Conservation (phyloP, 106 monocot species). For the Allium sativum region DNA sequence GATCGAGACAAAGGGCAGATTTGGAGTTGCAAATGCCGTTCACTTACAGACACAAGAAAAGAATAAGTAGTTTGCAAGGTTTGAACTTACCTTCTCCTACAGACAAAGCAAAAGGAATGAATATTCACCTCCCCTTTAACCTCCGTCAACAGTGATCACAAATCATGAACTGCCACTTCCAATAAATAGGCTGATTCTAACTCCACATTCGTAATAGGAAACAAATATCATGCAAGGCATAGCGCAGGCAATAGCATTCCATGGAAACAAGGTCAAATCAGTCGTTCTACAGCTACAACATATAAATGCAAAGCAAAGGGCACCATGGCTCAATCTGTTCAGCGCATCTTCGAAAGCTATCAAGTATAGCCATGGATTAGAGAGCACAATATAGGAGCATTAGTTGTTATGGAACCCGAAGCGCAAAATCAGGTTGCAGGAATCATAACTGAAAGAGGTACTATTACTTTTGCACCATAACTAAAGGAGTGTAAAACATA, state of each 20-base stretch:
- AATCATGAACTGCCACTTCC: neutral
- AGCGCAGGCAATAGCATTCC: slow-evolving; percentile 21
- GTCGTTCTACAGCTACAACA: slow-evolving; percentile 21
- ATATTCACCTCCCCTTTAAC: neutral
- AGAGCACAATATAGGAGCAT: slow-evolving; percentile 49
- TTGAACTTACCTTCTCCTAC: neutral
- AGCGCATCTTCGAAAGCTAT: slow-evolving; percentile 8
- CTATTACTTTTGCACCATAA: neutral
- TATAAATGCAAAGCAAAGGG: slow-evolving; percentile 19
- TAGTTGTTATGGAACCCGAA: slow-evolving; percentile 58
- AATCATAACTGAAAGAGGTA: slow-evolving; percentile 75
- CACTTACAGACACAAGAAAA: neutral
- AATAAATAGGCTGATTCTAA: no score
- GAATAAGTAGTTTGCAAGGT: neutral
- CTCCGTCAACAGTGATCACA: neutral
- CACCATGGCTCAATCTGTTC: slow-evolving; percentile 16
- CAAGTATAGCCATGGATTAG: slow-evolving; percentile 30
- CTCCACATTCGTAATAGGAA: neutral
- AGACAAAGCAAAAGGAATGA: slow-evolving; percentile 1
- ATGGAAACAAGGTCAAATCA: slow-evolving; percentile 28
- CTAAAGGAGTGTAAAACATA: neutral
- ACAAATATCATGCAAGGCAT: slow-evolving; percentile 33
- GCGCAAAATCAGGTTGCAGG: slow-evolving; percentile 42
- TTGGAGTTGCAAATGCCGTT: neutral
- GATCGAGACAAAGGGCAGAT: no score